Conservation (phyloP, 257 asterid genomes). For the Perilla frutescens region DNA sequence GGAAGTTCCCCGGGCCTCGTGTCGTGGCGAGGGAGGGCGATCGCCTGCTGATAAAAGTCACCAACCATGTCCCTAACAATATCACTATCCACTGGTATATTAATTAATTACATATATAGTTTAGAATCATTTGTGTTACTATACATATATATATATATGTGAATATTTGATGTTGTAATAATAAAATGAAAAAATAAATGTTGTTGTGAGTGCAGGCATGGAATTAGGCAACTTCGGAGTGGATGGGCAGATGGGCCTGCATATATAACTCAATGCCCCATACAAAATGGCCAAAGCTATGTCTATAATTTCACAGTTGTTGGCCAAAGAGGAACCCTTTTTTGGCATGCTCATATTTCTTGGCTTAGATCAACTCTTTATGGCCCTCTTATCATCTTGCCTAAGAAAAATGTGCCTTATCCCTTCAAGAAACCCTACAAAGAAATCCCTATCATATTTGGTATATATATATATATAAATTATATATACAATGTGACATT, state of each 20-base stretch:
- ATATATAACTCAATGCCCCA: slow-evolving; percentile 60
- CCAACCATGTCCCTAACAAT: slow-evolving; percentile 55
- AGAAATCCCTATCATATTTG: slow-evolving; percentile 69
- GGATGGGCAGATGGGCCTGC: slow-evolving; percentile 73
- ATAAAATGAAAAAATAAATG: no score
- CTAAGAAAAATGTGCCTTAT: slow-evolving; percentile 48
- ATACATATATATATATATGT: no score
- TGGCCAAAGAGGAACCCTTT: slow-evolving; percentile 66
- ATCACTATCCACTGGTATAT: slow-evolving; percentile 67
- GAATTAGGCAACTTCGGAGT: slow-evolving; percentile 53
- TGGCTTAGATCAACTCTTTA: slow-evolving; percentile 62
- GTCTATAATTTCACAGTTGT: slow-evolving; percentile 49
- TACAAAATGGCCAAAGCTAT: slow-evolving; percentile 55
- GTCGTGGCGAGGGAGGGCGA: slow-evolving; percentile 71
- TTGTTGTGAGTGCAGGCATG: slow-evolving; percentile 55
- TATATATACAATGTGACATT: no score
- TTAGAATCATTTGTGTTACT: no score
- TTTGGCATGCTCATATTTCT: slow-evolving; percentile 61
- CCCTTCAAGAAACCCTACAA: slow-evolving; percentile 61
- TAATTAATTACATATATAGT: no score
- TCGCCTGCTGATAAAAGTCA: slow-evolving; percentile 58
- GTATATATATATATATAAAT: slow-evolving; percentile 37
- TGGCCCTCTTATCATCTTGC: slow-evolving; percentile 67
- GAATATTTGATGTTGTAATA: no score
- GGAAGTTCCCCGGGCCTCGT: slow-evolving; percentile 67